Evolutionary conservation across 148 eudicot genomes (phyloP), one percentile per base, ranked within the genome.

Genomic region (Vaccinium macrocarpon): DNA sequence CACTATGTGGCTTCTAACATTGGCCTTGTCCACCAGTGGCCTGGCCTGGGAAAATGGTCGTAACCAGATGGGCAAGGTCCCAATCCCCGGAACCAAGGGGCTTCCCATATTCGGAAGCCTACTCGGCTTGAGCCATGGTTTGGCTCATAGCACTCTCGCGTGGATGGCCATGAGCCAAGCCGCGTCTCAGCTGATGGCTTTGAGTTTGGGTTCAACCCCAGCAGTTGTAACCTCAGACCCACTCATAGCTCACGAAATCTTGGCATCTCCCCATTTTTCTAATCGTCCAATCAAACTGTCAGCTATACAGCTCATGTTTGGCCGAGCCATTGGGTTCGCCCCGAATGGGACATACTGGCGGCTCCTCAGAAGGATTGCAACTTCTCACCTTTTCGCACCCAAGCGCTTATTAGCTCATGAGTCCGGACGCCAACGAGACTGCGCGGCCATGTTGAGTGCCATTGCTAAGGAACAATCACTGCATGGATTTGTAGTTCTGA

Each of bases 261-360:
- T 93, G 0, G 87, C 92, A 48, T 92, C 93, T 0, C 89, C 91
- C 0, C 83, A 89, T 75, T 93, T 93, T 50, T 91, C 92, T 13
- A 81, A 87, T 81, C 93, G 97, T 2, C 95, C 97, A 0, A 77
- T 93, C 76, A 93, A 93, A 72, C 89, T 86, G 16, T 93, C 97
- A 46, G 97, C 95, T 86, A 87, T 62, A 59, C 59, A n/a, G 19
- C 93, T 93, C 80, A 92, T 93, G 93, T 93, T 93, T 82, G 88
- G 86, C 84, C 89, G 94, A 74, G 97, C 97, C 87, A 92, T 93
- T 0, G 97, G 97, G 9, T 93, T 93, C 15, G 97, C 97, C 0
- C 97, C 93, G 0, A 86, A 85, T 55, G 97, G 92, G 0, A 9
- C 89, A 2, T 90, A 93, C 74, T 93, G 95, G 97, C 89, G 93